Percentiles rank a stretch among this genome's conserved stretches.
These are phyloP conservation scores for Calonectria pauciramosa DNA, from an alignment of 2,329 filamentous ascomycete genomes.

Conservation along the genomic window DNA sequence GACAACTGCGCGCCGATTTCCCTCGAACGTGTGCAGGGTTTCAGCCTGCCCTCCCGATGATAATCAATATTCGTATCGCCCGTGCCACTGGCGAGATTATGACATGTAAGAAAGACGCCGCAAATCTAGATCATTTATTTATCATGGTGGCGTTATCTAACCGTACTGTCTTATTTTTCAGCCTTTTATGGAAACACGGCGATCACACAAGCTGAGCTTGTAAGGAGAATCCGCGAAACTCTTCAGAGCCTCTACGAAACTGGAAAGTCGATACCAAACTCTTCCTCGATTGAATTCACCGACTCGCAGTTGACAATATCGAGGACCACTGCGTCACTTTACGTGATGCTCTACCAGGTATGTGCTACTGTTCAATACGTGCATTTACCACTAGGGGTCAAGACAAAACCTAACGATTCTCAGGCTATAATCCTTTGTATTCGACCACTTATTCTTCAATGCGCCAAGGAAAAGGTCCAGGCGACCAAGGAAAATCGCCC, in stretches of 20 bases:
- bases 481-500: slow-evolving; percentile 23
- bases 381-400: background rate
- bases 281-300: slow-evolving; percentile 40
- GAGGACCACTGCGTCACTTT: slow-evolving; percentile 44
- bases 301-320: slow-evolving; percentile 36
- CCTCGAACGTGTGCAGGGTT: slow-evolving; percentile 43
- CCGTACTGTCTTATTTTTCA: background rate
- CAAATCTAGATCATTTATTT: background rate
- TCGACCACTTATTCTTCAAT: slow-evolving; percentile 44
- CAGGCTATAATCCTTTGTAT: slow-evolving; percentile 49
- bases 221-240: slow-evolving; percentile 40
- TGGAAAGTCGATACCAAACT: slow-evolving; percentile 42
- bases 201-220: slow-evolving; percentile 44
- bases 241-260: slow-evolving; percentile 40
- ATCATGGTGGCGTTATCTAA: background rate
- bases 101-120: slow-evolving; percentile 36
- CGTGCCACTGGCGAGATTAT: slow-evolving; percentile 46
- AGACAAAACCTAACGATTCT: background rate
- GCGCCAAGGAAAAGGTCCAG: slow-evolving; percentile 47
- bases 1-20: slow-evolving; percentile 45
- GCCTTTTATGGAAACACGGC: slow-evolving; percentile 44
- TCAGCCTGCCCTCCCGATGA: slow-evolving; percentile 41
- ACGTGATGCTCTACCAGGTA: slow-evolving; percentile 46
- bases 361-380: background rate
- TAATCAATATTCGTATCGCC: slow-evolving; percentile 46